Conservation (phyloP, 495 filamentous ascomycete genomes). For the Aspergillus bertholletiae region DNA sequence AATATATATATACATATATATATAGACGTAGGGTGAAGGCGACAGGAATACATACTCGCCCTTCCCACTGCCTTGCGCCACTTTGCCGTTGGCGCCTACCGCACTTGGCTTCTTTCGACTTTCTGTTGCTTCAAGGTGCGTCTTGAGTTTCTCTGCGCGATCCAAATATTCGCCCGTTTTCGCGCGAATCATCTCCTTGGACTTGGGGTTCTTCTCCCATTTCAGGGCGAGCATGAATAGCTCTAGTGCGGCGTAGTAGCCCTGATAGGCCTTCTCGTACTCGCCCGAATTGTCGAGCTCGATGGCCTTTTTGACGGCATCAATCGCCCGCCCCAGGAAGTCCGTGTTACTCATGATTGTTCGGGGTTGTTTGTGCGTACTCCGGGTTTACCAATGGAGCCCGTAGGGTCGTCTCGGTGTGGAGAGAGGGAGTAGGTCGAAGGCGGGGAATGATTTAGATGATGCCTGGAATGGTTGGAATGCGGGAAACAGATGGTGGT, state of each 20-base stretch:
- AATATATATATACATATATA: too few species aligned
- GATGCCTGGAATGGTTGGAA: background rate
- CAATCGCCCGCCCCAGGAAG: conserved; percentile 93
- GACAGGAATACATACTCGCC: conserved; percentile 49
- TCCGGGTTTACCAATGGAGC: background rate
- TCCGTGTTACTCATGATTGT: conserved; percentile 89
- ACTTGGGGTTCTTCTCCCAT: conserved; percentile 96
- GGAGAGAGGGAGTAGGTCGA: background rate
- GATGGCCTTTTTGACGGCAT: conserved; percentile 93
- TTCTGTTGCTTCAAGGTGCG: conserved; percentile 74
- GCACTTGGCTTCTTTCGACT: conserved; percentile 74
- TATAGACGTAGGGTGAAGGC: background rate
- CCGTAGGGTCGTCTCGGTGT: background rate
- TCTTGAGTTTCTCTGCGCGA: conserved; percentile 94
- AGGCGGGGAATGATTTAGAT: background rate
- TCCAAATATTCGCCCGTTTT: conserved; percentile 98
- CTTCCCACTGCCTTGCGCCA: conserved; percentile 65
- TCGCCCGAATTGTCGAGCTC: conserved; percentile 92
- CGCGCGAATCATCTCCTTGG: conserved; percentile 92
- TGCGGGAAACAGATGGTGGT: background rate
- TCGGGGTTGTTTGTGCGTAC: background rate
- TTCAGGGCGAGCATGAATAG: conserved; percentile 95
- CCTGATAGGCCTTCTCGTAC: conserved; percentile 93
- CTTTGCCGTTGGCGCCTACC: conserved; percentile 75
- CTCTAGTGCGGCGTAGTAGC: conserved; percentile 91